Conservation (phyloP, 148 eudicot genomes). For the Rhododendron mucronatum region DNA sequence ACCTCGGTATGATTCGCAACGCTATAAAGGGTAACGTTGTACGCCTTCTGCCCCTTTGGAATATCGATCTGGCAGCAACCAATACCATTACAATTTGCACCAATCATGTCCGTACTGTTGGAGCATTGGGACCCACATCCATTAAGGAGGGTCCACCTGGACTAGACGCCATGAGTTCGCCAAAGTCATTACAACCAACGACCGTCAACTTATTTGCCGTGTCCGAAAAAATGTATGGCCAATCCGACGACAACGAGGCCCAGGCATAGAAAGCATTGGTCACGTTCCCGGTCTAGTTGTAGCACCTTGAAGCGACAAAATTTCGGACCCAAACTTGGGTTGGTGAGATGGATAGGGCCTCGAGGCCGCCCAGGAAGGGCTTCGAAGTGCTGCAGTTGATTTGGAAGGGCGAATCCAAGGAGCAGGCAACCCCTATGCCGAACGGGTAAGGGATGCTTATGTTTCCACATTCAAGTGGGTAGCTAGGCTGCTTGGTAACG, state of each 20-base stretch:
- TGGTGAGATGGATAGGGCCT: conserved; percentile 16
- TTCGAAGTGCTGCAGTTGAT: conserved; percentile 21
- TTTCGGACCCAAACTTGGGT: conserved; percentile 14
- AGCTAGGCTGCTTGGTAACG: conserved; percentile 13
- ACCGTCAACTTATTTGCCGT: conserved; percentile 30
- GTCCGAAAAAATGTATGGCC: conserved; percentile 21
- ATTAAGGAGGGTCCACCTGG: not conserved
- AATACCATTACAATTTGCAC: conserved; percentile 21
- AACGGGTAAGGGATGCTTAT: conserved; percentile 41
- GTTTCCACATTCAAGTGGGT: conserved; percentile 20
- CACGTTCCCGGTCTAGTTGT: conserved; percentile 2
- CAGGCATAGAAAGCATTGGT: not conserved
- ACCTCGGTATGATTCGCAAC: not conserved
- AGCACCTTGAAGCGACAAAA: conserved; percentile 15
- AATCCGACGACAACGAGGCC: not conserved
- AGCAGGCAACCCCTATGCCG: conserved; percentile 31
- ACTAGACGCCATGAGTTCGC: not conserved
- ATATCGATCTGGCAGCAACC: conserved; percentile 30
- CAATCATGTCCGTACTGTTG: not conserved
- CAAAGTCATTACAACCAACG: conserved; percentile 42
- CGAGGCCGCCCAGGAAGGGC: conserved; percentile 11
- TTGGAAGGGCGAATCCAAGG: conserved; percentile 13
- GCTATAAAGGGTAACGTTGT: not conserved
- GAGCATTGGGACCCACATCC: conserved; percentile 25
- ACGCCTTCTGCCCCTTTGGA: not conserved